phyloP scores from a whole-genome alignment of 2,329 filamentous ascomycete genomes.

The Aureobasidium sp. region DNA sequence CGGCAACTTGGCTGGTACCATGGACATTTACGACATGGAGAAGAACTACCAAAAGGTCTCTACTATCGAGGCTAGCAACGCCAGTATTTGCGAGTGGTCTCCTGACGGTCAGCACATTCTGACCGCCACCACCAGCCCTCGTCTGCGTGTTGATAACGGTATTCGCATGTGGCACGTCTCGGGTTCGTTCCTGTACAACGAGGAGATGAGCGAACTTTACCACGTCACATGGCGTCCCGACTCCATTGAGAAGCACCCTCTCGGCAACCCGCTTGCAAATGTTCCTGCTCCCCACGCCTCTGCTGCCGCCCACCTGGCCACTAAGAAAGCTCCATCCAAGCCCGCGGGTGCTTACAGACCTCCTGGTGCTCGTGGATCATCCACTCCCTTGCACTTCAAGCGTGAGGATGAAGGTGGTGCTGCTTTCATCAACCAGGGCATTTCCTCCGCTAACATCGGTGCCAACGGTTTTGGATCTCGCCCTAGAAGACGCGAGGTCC shows the following conservation, averaged over 20 bases:
- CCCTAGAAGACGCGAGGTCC: slow-evolving; percentile 66
- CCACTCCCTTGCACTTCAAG: slow-evolving; percentile 90
- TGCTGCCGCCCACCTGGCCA: slow-evolving; percentile 71
- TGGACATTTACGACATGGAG: slow-evolving; percentile 93
- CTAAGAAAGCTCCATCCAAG: slow-evolving; percentile 90
- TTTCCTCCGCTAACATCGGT: slow-evolving; percentile 52
- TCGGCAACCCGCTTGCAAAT: slow-evolving; percentile 63
- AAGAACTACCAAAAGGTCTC: slow-evolving; percentile 88
- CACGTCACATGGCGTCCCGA: slow-evolving; percentile 79
- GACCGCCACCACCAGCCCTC: slow-evolving; percentile 94
- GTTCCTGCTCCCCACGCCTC: slow-evolving; percentile 75
- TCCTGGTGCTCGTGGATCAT: slow-evolving; percentile 80
- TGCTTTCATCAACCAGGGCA: slow-evolving; percentile 75
- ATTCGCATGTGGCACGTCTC: slow-evolving; percentile 90
- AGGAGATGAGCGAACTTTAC: slow-evolving; percentile 92
- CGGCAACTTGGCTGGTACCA: slow-evolving; percentile 92
- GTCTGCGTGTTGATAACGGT: slow-evolving; percentile 92
- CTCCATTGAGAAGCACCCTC: slow-evolving; percentile 49
- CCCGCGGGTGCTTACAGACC: slow-evolving; percentile 95
- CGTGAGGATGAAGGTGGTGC: slow-evolving; percentile 94
- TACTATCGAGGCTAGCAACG: slow-evolving; percentile 91
- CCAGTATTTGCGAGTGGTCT: slow-evolving; percentile 94
- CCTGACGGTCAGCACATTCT: slow-evolving; percentile 92
- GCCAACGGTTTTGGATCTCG: slow-evolving; percentile 70
- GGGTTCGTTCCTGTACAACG: slow-evolving; percentile 85